Percentiles rank a stretch among this genome's conserved stretches.
Evolutionary conservation across 192 early-diverging fungal genomes (phyloP).

Genomic region (Funneliformis geosporum): DNA sequence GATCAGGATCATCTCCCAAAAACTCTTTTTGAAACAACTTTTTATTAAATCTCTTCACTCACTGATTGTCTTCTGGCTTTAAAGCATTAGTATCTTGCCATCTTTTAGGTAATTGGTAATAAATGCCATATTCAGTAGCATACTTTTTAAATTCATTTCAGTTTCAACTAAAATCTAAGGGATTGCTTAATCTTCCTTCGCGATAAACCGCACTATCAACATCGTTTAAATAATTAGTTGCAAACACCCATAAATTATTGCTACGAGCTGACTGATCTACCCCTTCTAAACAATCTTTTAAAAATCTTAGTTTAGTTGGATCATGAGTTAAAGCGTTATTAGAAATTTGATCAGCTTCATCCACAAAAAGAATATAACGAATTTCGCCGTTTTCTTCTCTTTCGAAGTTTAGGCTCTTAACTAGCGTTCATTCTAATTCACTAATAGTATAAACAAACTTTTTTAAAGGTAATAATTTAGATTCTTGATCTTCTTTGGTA

Average conservation of each 20-base stretch:
- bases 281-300: constrained; percentile 20
- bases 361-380: constrained; percentile 10
- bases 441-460: constrained; percentile 18
- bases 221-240: constrained; percentile 13
- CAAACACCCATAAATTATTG: constrained; percentile 11
- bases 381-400: constrained; percentile 18
- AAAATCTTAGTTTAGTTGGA: background rate
- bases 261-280: background rate
- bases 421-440: constrained; percentile 8
- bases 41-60: constrained; percentile 6
- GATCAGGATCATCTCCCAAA: background rate
- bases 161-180: constrained; percentile 20
- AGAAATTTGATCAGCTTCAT: constrained; percentile 14
- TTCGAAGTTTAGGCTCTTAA: background rate
- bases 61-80: constrained; percentile 14
- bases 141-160: constrained; percentile 7
- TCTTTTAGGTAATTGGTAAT: background rate
- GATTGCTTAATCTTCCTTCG: constrained; percentile 12
- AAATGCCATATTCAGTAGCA: background rate
- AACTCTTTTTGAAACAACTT: constrained; percentile 11
- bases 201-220: constrained; percentile 7
- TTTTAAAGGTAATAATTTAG: background rate
- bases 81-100: background rate
- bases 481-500: background rate
- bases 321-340: constrained; percentile 10